Conservation (phyloP, 371 early-diverging fungal genomes). For the Basidiobolus heterosporus region DNA sequence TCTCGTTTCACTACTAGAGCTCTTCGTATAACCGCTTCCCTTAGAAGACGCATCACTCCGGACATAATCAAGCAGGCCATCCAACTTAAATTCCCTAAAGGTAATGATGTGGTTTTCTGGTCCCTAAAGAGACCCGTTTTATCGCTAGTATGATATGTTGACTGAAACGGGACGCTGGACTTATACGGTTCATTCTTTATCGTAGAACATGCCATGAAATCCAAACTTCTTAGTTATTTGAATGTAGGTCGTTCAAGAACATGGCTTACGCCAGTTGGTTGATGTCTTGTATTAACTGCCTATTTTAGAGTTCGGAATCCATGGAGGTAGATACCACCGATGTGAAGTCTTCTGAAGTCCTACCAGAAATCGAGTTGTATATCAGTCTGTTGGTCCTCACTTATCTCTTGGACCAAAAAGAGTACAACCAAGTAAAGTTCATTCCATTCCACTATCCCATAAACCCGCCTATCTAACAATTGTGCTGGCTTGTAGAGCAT, state of each 20-base stretch:
- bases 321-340: constrained; percentile 26
- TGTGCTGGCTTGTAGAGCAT: constrained; percentile 29
- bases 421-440: constrained; percentile 37
- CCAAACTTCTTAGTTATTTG: neutral
- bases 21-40: constrained; percentile 54
- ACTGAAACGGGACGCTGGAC: neutral
- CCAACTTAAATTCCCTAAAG: constrained; percentile 33
- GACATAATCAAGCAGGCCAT: constrained; percentile 44
- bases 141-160: too few species aligned
- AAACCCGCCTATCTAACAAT: neutral
- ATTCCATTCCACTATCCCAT: neutral
- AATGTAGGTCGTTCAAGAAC: too few species aligned
- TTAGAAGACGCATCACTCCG: constrained; percentile 63
- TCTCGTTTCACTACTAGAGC: constrained; percentile 76
- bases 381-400: constrained; percentile 62
- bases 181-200: too few species aligned
- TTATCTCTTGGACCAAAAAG: constrained; percentile 62
- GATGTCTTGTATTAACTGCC: too few species aligned
- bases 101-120: too few species aligned
- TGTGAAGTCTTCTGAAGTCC: constrained; percentile 17
- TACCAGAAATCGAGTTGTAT: constrained; percentile 81
- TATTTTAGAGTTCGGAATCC: constrained; percentile 7
- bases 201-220: neutral
- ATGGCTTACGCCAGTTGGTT: neutral
- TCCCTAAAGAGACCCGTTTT: too few species aligned